Percentiles rank a stretch among this genome's conserved stretches.
These are phyloP conservation scores for Pseudomassariella vexata DNA, from an alignment of 2,329 filamentous ascomycete species.

Conservation along the genomic window DNA sequence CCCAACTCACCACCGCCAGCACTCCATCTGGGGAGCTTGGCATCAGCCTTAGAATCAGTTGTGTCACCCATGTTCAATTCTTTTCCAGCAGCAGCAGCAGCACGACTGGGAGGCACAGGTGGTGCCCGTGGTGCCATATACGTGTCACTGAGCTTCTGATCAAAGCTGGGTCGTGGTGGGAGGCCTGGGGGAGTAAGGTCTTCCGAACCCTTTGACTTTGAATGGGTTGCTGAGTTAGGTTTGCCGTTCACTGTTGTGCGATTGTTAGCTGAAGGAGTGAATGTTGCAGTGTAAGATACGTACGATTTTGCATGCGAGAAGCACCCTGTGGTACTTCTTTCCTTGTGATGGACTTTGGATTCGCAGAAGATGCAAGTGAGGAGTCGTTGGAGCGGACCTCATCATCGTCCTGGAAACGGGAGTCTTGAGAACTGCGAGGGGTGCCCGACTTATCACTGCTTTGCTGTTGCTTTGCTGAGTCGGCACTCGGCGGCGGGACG, in stretches of 20 bases:
- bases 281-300: constrained; percentile 9
- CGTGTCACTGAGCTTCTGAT: constrained; percentile 41
- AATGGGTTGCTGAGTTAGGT: constrained; percentile 9
- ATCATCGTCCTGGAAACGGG: constrained; percentile 51
- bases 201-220: constrained; percentile 16
- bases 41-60: constrained; percentile 48
- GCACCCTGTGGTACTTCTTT: constrained; percentile 54
- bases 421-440: constrained; percentile 54
- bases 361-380: constrained; percentile 31
- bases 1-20: constrained; percentile 82
- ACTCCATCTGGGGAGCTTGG: constrained; percentile 69
- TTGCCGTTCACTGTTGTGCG: constrained; percentile 25
- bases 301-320: constrained; percentile 23
- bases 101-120: constrained; percentile 43
- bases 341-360: constrained; percentile 48
- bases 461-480: constrained; percentile 27
- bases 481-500: constrained; percentile 15
- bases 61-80: constrained; percentile 35
- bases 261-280: constrained; percentile 10
- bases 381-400: constrained; percentile 39
- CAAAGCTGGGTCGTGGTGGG: constrained; percentile 22
- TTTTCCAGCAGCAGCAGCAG: constrained; percentile 31
- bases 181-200: constrained; percentile 17
- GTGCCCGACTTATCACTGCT: constrained; percentile 31
- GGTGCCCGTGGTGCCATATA: constrained; percentile 55